Base-by-base conservation (phyloP, 2,329 filamentous ascomycete species). In the Thelonectria olida region DNA sequence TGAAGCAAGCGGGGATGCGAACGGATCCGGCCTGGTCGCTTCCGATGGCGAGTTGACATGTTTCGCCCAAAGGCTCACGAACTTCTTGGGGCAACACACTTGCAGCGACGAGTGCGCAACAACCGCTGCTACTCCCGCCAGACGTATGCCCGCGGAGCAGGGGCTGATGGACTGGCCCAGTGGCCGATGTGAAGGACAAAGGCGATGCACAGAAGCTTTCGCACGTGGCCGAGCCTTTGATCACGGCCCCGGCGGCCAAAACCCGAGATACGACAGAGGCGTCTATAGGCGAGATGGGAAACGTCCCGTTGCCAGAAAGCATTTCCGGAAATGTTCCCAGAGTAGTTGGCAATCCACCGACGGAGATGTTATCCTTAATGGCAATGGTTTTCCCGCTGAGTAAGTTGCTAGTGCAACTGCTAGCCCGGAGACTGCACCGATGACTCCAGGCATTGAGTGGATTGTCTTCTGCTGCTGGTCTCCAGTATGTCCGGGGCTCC, bases 391-490 rank as follows among this genome's bases (percentile, higher is more conserved):
- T 50, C 4, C 65, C 66, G 8, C 25, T 19, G 4, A 74, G 67
- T 8, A 67, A 45, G 2, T 47, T 31, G 31, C n/a, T 64, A 7
- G 20, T 19, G 7, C 34, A 36, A 12, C 17, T 22, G 5, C 22
- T n/a, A 4, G 66, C 57, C 15, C 41, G 27, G 2, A 77, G 58
- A 27, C 72, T 61, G 34, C 73, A 76, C 38, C 67, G 61, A 58
- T 76, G 73, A 23, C 73, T 75, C 76, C 76, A 78, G 1, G 73
- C 76, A 48, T 77, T 76, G 7, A 76, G 48, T 0, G 72, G 73
- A 49, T 77, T 77, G 10, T 73, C 68, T 8, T 65, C 48, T 5
- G 62, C 27, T 1, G 27, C 49, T 4, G 72, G 71, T 12, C 59
- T 68, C 55, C 60, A 65, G 54, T 67, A 76, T 1, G 44, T 42